Evolutionary conservation across 768 basidiomycete genomes (phyloP).

Genomic region (Mycena polygramma): DNA sequence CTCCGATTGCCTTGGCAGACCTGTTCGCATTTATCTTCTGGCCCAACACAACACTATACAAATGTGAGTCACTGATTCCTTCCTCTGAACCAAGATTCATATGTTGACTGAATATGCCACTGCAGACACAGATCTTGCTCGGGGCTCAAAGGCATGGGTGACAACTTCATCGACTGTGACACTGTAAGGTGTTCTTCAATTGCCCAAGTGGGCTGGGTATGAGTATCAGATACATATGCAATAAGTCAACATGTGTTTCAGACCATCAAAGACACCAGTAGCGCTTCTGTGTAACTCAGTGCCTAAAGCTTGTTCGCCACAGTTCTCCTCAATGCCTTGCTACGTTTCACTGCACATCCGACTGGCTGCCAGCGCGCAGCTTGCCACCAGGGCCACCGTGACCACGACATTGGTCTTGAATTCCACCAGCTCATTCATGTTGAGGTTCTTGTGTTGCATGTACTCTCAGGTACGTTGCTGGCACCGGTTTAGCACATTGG

Average conservation of each 20-base stretch:
- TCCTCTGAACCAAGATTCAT: too few relatives aligned
- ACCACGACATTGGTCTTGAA: background rate
- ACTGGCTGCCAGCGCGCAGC: slow-evolving; percentile 4
- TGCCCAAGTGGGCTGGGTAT: background rate
- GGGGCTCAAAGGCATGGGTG: background rate
- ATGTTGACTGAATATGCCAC: too few relatives aligned
- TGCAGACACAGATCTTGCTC: slow-evolving; percentile 1
- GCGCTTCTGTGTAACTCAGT: slow-evolving; percentile 6
- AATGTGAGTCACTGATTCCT: slow-evolving; percentile 51
- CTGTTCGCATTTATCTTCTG: slow-evolving; percentile 51
- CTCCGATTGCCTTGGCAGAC: slow-evolving; percentile 64
- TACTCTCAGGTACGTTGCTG: slow-evolving; percentile 29
- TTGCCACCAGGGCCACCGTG: too few relatives aligned
- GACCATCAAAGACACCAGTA: slow-evolving; percentile 10
- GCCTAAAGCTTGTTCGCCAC: slow-evolving; percentile 15
- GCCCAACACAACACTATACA: slow-evolving; percentile 51
- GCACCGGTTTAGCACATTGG: slow-evolving; percentile 10
- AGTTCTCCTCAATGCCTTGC: background rate
- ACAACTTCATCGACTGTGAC: slow-evolving; percentile 8
- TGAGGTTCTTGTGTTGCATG: slow-evolving; percentile 9
- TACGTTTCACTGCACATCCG: slow-evolving; percentile 19
- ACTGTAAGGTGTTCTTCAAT: background rate
- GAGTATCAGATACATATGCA: slow-evolving; percentile 17
- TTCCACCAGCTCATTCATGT: background rate
- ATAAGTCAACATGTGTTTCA: slow-evolving; percentile 3